Evolutionary conservation across 139 green algal species (phyloP).

Genomic region (Asterochloris sp.): DNA sequence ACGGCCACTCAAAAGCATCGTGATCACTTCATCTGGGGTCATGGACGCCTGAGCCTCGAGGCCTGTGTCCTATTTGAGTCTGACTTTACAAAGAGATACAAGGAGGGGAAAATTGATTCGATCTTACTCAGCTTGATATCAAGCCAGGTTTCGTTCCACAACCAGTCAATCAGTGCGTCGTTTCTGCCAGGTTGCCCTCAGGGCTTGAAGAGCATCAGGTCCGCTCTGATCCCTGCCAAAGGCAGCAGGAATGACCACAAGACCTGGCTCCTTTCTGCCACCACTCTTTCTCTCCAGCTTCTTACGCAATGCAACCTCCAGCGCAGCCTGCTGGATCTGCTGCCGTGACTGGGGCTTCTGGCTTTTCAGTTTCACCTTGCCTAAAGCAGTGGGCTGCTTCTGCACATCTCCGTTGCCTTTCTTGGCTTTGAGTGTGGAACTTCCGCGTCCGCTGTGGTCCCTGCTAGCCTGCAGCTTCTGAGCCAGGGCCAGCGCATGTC

Average conservation of each 20-base stretch:
- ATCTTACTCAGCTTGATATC: no score
- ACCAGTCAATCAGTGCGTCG: no score
- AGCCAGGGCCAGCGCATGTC: not conserved
- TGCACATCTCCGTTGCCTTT: not conserved
- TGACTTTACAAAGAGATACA: not conserved
- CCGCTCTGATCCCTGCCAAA: slow-evolving; percentile 43
- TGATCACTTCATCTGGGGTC: slow-evolving; percentile 50
- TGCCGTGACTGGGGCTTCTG: not conserved
- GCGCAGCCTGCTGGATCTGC: not conserved
- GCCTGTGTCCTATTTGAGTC: not conserved
- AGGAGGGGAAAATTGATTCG: no score
- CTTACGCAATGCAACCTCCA: slow-evolving; percentile 6
- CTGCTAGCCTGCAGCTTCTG: not conserved
- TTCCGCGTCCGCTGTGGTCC: not conserved
- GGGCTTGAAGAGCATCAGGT: slow-evolving; percentile 44
- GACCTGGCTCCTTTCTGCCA: slow-evolving; percentile 8
- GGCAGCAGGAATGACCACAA: slow-evolving; percentile 39
- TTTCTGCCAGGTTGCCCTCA: slow-evolving; percentile 21
- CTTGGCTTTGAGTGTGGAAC: not conserved
- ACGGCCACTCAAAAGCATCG: slow-evolving; percentile 59
- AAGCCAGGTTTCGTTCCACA: no score
- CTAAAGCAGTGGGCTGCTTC: no score
- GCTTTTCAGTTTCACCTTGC: not conserved
- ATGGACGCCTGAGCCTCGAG: not conserved
- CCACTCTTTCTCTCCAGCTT: not conserved